Evolutionary conservation across 1,139 yeast genomes (phyloP).

Genomic region (Pneumocystis sp.): DNA sequence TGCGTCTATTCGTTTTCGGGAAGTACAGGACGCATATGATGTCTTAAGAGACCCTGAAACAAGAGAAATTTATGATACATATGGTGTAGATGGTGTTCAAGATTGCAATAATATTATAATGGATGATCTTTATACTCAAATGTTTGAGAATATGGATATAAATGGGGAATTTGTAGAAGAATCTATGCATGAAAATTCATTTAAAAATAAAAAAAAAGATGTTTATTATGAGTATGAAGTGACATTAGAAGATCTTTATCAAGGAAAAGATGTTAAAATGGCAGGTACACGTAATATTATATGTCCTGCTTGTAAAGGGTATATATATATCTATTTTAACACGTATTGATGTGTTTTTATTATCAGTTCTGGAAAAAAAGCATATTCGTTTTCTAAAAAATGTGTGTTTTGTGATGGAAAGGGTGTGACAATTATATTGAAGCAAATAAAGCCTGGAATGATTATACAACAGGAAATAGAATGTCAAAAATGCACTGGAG

Average conservation of each 20-base stretch:
- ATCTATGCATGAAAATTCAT: neutral
- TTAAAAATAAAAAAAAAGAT: slow-evolving; percentile 25
- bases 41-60: slow-evolving; percentile 63
- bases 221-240: slow-evolving; percentile 51
- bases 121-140: slow-evolving; percentile 15
- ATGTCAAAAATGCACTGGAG: slow-evolving; percentile 61
- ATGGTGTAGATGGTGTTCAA: slow-evolving; percentile 65
- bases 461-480: slow-evolving; percentile 47
- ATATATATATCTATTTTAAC: neutral
- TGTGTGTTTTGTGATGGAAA: slow-evolving; percentile 63
- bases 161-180: neutral
- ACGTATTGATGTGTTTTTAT: neutral
- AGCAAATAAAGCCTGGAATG: slow-evolving; percentile 64
- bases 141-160: slow-evolving; percentile 16
- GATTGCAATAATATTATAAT: slow-evolving; percentile 5
- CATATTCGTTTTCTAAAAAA: slow-evolving; percentile 37
- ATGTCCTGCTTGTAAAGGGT: slow-evolving; percentile 32
- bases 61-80: slow-evolving; percentile 65
- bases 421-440: slow-evolving; percentile 38
- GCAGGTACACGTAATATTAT: slow-evolving; percentile 58
- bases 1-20: slow-evolving; percentile 22
- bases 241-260: slow-evolving; percentile 59
- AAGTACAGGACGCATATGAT: slow-evolving; percentile 65
- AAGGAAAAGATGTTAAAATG: slow-evolving; percentile 67
- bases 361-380: slow-evolving; percentile 28